These are phyloP conservation scores for Thielaviopsis musarum DNA, from an alignment of 2,329 filamentous ascomycete genomes.

Conservation along the genomic window DNA sequence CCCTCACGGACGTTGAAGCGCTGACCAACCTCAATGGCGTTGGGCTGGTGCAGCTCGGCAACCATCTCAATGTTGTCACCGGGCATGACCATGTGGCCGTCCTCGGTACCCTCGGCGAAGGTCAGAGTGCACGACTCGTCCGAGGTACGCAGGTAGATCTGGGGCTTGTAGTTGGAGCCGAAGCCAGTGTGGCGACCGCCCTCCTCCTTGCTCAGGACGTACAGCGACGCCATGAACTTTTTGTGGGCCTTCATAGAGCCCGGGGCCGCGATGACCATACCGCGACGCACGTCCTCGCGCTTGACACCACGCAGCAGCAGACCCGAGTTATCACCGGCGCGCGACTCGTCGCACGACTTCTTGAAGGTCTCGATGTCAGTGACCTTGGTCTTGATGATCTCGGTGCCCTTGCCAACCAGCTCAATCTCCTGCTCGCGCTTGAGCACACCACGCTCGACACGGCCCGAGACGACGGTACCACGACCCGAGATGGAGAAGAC, in stretches of 20 bases:
- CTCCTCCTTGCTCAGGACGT: conserved; percentile 94
- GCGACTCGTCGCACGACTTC: conserved; percentile 95
- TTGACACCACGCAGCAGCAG: conserved; percentile 89
- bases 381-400: conserved; percentile 92
- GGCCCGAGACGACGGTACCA: conserved; percentile 90
- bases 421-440: conserved; percentile 94
- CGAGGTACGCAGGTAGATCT: conserved; percentile 89
- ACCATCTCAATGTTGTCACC: conserved; percentile 99
- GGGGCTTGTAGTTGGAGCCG: conserved; percentile 87
- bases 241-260: conserved; percentile 71
- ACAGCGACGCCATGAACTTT: conserved; percentile 90
- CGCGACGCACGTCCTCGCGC: conserved; percentile 84
- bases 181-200: conserved; percentile 95
- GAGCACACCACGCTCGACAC: conserved; percentile 86
- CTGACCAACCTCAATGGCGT: conserved; percentile 80
- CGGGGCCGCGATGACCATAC: conserved; percentile 83
- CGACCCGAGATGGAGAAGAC: conserved; percentile 82
- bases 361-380: conserved; percentile 99
- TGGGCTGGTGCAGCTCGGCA: conserved; percentile 65
- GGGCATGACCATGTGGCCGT: conserved; percentile 83
- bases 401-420: conserved; percentile 70
- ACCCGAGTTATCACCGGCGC: conserved; percentile 95
- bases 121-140: conserved; percentile 62
- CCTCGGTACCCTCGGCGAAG: conserved; percentile 73
- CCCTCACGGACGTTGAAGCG: conserved; percentile 98